Conservation (phyloP, 441 rosid species). For the Manihot esculenta region DNA sequence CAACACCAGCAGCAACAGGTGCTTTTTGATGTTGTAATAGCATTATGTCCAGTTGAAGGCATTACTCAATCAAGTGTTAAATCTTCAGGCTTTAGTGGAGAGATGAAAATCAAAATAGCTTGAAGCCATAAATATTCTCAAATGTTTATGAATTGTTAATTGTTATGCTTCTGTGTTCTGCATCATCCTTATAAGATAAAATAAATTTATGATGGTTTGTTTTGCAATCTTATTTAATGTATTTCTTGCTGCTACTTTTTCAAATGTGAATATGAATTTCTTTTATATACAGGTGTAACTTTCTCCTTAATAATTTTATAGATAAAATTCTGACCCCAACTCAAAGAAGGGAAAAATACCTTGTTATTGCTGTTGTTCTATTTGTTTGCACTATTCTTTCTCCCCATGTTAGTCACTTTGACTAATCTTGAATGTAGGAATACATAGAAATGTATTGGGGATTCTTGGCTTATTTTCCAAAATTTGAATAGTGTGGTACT, state of each 20-base stretch:
- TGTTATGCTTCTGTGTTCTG: slow-evolving; percentile 90
- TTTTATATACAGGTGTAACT: slow-evolving; percentile 73
- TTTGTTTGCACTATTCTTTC: slow-evolving; percentile 91
- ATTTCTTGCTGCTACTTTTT: slow-evolving; percentile 10
- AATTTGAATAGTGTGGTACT: background rate
- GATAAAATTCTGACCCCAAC: slow-evolving; percentile 89
- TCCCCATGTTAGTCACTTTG: slow-evolving; percentile 66
- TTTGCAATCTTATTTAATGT: slow-evolving; percentile 8
- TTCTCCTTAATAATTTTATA: slow-evolving; percentile 78
- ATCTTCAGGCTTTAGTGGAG: slow-evolving; percentile 44
- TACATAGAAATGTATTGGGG: background rate
- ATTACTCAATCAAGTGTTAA: slow-evolving; percentile 40
- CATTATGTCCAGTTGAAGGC: slow-evolving; percentile 58
- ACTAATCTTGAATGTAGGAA: background rate
- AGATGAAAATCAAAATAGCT: slow-evolving; percentile 42
- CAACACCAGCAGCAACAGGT: too few relatives aligned
- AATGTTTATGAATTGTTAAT: slow-evolving; percentile 93
- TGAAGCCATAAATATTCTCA: slow-evolving; percentile 86
- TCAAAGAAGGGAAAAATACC: slow-evolving; percentile 86
- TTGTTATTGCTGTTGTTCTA: slow-evolving; percentile 96
- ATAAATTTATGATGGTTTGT: slow-evolving; percentile 44
- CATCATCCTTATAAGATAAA: slow-evolving; percentile 97
- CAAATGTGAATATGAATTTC: slow-evolving; percentile 18
- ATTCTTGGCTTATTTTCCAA: background rate
- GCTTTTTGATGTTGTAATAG: slow-evolving; percentile 84